These are phyloP conservation scores for Fusarium fujikuroi DNA, from an alignment of 2,329 filamentous ascomycete genomes.

Conservation along the genomic window DNA sequence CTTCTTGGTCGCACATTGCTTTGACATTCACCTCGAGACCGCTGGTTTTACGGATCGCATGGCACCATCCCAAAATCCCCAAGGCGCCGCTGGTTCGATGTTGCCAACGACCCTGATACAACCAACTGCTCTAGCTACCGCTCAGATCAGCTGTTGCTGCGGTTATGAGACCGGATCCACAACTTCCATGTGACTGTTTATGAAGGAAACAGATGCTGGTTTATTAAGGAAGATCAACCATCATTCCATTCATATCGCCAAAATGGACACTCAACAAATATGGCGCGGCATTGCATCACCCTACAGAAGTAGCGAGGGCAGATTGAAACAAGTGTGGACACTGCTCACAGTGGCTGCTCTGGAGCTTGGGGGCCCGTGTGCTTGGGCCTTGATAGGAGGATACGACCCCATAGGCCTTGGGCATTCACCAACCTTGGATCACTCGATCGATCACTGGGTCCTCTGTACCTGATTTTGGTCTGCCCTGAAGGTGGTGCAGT, in stretches of 20 bases:
- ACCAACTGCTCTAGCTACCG: constrained; percentile 1
- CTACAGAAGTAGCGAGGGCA: constrained; percentile 29
- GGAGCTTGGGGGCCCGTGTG: constrained; percentile 24
- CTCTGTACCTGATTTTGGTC: constrained; percentile 33
- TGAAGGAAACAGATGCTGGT: constrained; percentile 1
- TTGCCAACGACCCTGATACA: constrained; percentile 4
- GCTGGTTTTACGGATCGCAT: background rate
- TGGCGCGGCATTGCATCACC: constrained; percentile 36
- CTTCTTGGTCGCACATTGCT: background rate
- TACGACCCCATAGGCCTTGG: constrained; percentile 36
- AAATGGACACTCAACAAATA: constrained; percentile 16
- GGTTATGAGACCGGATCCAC: background rate
- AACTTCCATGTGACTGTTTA: constrained; percentile 2
- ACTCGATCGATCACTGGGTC: constrained; percentile 40
- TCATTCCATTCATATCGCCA: constrained; percentile 15
- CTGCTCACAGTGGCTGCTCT: constrained; percentile 25
- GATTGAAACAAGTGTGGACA: constrained; percentile 43
- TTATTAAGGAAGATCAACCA: constrained; percentile 18
- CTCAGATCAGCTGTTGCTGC: background rate
- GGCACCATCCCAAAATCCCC: background rate
- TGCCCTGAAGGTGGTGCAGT: constrained; percentile 21
- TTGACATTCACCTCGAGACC: background rate
- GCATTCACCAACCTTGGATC: constrained; percentile 40
- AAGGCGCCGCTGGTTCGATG: constrained; percentile 1
- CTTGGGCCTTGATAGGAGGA: constrained; percentile 38